Conservation (phyloP, 345 rosid genomes). For the Sonneratia alba region DNA sequence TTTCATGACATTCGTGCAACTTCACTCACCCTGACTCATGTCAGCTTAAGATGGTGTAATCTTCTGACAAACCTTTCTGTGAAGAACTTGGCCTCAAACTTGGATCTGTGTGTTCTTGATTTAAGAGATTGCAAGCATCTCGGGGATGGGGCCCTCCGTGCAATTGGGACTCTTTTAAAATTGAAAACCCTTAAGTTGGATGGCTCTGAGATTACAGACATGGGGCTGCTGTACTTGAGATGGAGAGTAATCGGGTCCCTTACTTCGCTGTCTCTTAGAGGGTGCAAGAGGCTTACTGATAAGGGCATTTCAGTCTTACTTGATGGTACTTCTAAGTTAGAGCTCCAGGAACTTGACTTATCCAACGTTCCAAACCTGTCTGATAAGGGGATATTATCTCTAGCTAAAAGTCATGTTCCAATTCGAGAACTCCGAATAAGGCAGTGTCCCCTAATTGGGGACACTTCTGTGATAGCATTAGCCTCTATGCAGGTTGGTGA, state of each 20-base stretch:
- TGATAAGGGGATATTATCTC: conserved; percentile 54
- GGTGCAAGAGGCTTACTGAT: conserved; percentile 82
- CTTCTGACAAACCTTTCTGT: conserved; percentile 68
- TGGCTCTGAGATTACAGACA: conserved; percentile 56
- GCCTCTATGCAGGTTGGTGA: conserved; percentile 67
- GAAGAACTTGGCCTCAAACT: conserved; percentile 45
- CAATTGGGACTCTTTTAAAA: conserved; percentile 44
- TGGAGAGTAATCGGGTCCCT: conserved; percentile 46
- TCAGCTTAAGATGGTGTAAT: conserved; percentile 77
- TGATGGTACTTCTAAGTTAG: conserved; percentile 52
- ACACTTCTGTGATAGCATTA: conserved; percentile 73
- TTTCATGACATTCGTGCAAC: conserved; percentile 89
- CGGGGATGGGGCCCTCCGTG: conserved; percentile 63
- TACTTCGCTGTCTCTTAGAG: conserved; percentile 64
- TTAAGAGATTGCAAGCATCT: conserved; percentile 69
- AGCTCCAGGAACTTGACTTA: conserved; percentile 64
- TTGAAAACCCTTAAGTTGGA: conserved; percentile 58
- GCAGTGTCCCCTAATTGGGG: conserved; percentile 82
- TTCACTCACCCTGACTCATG: conserved; percentile 60
- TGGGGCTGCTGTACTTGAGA: conserved; percentile 44
- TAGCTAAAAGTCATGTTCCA: conserved; percentile 54
- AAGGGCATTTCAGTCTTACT: conserved; percentile 54
- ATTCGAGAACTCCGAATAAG: conserved; percentile 64
- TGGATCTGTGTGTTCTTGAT: conserved; percentile 52
- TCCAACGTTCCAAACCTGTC: conserved; percentile 71